phyloP scores from a whole-genome alignment of 2,329 filamentous ascomycete species.

The Colletotrichum gloeosporioides region DNA sequence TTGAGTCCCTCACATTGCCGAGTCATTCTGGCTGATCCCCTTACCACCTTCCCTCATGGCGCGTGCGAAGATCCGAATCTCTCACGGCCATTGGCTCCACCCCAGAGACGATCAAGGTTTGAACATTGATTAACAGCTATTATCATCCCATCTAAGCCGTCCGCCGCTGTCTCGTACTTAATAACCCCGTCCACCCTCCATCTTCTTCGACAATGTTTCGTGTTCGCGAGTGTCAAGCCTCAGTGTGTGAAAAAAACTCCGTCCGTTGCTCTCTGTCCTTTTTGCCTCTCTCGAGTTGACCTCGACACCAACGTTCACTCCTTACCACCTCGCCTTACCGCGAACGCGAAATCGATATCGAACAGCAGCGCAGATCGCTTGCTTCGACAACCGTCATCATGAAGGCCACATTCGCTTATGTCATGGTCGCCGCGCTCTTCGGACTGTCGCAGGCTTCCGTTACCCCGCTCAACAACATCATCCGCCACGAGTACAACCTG shows the following conservation, averaged over 20 bases:
- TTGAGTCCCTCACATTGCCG: neutral
- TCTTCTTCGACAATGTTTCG: neutral
- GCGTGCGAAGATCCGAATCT: constrained; percentile 17
- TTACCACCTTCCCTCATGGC: neutral
- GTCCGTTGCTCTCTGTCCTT: neutral
- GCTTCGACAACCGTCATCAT: neutral
- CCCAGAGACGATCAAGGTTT: constrained; percentile 15
- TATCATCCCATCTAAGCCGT: neutral
- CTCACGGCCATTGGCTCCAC: constrained; percentile 15
- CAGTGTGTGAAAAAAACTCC: neutral
- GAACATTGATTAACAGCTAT: neutral
- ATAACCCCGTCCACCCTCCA: neutral
- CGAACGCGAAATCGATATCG: neutral
- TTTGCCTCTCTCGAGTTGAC: neutral
- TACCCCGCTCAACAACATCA: constrained; percentile 19
- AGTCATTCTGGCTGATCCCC: constrained; percentile 7
- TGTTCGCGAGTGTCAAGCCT: neutral
- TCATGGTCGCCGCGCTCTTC: constrained; percentile 5
- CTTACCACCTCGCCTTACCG: neutral
- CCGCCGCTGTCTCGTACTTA: neutral
- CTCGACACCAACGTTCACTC: neutral
- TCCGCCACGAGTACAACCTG: constrained; percentile 19
- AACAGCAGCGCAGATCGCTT: neutral
- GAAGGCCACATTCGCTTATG: constrained; percentile 11
- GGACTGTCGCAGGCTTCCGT: constrained; percentile 11